Evolutionary conservation across 176 grass and related monocot genomes (phyloP), one percentile per base, ranked within the genome.

Genomic region (Triticum dicoccoides): DNA sequence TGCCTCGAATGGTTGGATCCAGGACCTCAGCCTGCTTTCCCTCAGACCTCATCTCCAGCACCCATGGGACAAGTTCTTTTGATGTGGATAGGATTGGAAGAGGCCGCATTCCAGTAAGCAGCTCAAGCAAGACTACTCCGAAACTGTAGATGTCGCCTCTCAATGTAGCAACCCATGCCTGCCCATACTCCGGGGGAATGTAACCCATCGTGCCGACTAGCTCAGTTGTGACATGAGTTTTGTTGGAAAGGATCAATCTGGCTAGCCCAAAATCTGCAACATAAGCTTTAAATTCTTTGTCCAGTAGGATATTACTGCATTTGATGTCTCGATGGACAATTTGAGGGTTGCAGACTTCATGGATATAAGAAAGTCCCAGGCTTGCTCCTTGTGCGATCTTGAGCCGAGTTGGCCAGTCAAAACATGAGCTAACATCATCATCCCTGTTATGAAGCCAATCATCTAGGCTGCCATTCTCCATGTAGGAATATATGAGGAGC

Each of bases 191-290:
- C 0, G 95, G 95, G 1, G 92, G 95, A 41, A 97, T 97, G 84
- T 97, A 97, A n/a, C 94, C 94, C 6, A 94, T 72, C 58, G 91
- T 94, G 5, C 94, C 91, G 0, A 92, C 89, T 10, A 97, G 68
- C 37, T 97, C 94, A 1, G 94, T 97, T 12, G 94, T 97, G 29
- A 97, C 91, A 87, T 97, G 95, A 20, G 90, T 97, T 85, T 87
- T 83, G 65, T 87, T 89, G 7, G 92, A 70, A 64, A 83, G 84
- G 24, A 97, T 80, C 47, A 97, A 89, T 58, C 95, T 92, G 33
- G 95, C 82, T 2, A 97, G 80, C 24, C 95, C 95, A 70, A 97
- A 97, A 86, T 97, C 95, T 32, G 92, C 95, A 81, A 97, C 80
- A 85, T 92, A 82, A 27, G 95, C 83, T 33, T 97, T 74, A 42